Evolutionary conservation across 1,139 yeast species (phyloP), one percentile per base, ranked within the genome.

Genomic region (Taiozyma sp.): DNA sequence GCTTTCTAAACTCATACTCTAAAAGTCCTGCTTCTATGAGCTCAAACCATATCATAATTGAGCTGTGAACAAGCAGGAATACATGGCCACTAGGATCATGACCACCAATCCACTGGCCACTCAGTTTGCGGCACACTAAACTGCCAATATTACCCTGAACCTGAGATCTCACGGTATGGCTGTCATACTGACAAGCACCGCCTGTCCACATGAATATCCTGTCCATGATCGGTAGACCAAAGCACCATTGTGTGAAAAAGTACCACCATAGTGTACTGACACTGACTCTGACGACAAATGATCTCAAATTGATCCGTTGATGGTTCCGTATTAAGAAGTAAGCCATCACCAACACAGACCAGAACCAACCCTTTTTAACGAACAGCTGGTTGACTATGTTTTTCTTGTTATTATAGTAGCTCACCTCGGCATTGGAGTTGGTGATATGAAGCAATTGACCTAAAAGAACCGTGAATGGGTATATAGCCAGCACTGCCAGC

Each of bases 41-140:
- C 64, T 91, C 98, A 52, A 81, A 80, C 64, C 87, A 75, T 58
- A 93, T 64, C 55, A 85, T 79, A 60, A 88, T 70, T 19, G 88
- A 80, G 50, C 93, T 79, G 55, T 88, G 85, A 3, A 88, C 80
- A 51, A 93, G 69, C 45, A 93, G 66, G 61, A 91, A 93, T 0
- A 89, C 87, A 65, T 93, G 99, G 0, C 99, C 99, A 55, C 95
- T 85, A 14, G 98, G 96, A 69, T 93, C 99, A 63, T 89, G 96
- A 0, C 99, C 99, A 1, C 97, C 97, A 10, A 64, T 65, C 99
- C 98, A 91, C 3, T 70, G 58, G 0, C 97, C 97, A 26, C 79
- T 80, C 24, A 79, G 58, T 29, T 70, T 62, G 44, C 90, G 71
- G 63, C 97, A 90, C 6, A 71, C 69, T 43, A 73, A 73, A 19